A percentile compares a stretch with the other conserved stretches of the same genome.
Conservation (phyloP, 225 moss, liverwort and hornwort genomes). For the Bryoerythrophyllum caledonicum region DNA sequence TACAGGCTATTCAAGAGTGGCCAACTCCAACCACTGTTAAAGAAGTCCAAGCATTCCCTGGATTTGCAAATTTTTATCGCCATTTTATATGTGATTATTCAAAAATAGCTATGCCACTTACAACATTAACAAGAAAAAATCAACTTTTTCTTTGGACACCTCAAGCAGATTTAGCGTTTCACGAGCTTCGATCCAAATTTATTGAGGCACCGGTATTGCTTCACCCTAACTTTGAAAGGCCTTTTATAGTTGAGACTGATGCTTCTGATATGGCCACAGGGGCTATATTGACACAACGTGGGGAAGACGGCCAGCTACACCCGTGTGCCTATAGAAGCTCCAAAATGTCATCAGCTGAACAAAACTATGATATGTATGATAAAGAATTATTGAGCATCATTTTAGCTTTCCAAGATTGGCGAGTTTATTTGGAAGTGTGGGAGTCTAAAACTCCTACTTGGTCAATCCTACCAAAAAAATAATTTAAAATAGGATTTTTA, state of each 20-base stretch:
- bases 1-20: not conserved
- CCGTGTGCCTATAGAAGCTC: not conserved
- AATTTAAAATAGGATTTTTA: too few relatives aligned
- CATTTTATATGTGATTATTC: not conserved
- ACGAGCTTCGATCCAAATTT: not conserved
- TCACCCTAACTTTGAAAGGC: not conserved
- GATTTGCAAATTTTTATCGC: not conserved
- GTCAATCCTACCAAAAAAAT: too few relatives aligned
- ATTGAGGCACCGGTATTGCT: not conserved
- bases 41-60: not conserved
- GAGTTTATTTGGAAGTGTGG: not conserved
- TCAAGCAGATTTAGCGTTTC: not conserved
- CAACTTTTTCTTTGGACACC: conserved; percentile 1
- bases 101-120: conserved; percentile 3
- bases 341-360: not conserved
- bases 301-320: not conserved
- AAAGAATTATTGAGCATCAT: not conserved
- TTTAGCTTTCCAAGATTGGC: conserved; percentile 1
- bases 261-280: not conserved
- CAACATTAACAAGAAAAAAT: conserved; percentile 7
- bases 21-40: not conserved
- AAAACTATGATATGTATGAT: not conserved
- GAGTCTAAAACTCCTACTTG: too few relatives aligned
- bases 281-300: not conserved
- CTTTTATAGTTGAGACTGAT: not conserved